Evolutionary conservation across 176 grass and related monocot species (phyloP), one percentile per base, ranked within the genome.

Genomic region (Carex kokanica): DNA sequence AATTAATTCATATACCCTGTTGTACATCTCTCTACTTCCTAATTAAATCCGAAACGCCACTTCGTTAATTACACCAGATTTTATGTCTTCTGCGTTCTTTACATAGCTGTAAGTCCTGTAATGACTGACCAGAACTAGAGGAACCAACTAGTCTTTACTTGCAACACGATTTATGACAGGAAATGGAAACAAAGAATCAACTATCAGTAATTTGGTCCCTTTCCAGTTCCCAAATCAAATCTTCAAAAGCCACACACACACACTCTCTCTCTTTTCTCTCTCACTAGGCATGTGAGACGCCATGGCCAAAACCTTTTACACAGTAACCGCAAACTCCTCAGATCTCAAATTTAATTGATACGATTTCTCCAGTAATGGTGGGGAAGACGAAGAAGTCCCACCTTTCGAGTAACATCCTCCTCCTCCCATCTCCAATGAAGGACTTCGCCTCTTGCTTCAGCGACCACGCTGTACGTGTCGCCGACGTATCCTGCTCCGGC

Each of bases 381-480:
- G 78, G 78, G 2, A 81, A 81, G 59, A 49, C 32, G 34, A 81
- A 81, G n/a, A 81, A 81, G n/a, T 63, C 55, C 0, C 32, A 64
- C 24, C 17, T 61, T 4, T 31, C 64, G 4, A 29, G 10, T 66
- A 83, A 64, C 40, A 91, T 86, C 49, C 90, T 94, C 24, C 89
- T 94, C 14, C 87, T 94, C 1, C 92, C 90, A 0, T 60, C 90
- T 8, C 80, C 89, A 23, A 61, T 94, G 83, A 90, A 90, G 67
- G 90, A 84, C 79, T 90, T 98, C 67, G 95, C 87, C 2, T 94
- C 95, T 71, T 98, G 95, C 89, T 86, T 93, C 90, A 84, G 87
- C 45, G 88, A 92, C 80, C 87, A 93, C 88, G 92, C 94, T 27
- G 88, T 90, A 56, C 88, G 92, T 73, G 84, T 88, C 73, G 87